phyloP scores from a whole-genome alignment of 2,329 filamentous ascomycete genomes.

The Penicillium freii region DNA sequence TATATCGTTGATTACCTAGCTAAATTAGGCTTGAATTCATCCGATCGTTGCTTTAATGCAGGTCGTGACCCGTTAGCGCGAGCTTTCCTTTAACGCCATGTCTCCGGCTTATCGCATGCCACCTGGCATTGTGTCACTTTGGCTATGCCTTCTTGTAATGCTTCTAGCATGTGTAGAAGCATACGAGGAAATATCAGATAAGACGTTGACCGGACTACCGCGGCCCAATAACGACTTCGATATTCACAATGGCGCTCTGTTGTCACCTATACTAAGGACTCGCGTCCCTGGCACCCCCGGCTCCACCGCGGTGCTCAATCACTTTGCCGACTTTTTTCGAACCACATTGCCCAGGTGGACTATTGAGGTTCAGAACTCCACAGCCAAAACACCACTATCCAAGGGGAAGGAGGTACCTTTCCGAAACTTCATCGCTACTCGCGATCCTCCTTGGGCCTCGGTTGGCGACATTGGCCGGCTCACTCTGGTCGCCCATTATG shows the following conservation, averaged over 20 bases:
- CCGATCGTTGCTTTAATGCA: background rate
- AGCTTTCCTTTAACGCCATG: conserved; percentile 23
- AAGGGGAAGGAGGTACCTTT: conserved; percentile 73
- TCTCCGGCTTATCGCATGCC: conserved; percentile 29
- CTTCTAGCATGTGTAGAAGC: conserved; percentile 36
- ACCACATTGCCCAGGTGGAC: conserved; percentile 74
- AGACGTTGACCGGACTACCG: conserved; percentile 68
- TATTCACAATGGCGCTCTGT: conserved; percentile 69
- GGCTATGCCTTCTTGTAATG: conserved; percentile 23
- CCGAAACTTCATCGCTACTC: conserved; percentile 77
- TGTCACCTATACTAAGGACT: conserved; percentile 82
- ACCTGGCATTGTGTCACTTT: conserved; percentile 27
- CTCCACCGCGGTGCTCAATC: conserved; percentile 67
- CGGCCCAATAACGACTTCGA: conserved; percentile 74
- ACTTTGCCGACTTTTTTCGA: conserved; percentile 81
- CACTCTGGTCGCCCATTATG: conserved; percentile 91
- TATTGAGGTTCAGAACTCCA: conserved; percentile 85
- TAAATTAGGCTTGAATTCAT: conserved; percentile 2
- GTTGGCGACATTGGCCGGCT: conserved; percentile 74
- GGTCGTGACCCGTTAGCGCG: conserved; percentile 16
- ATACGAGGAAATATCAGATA: conserved; percentile 68
- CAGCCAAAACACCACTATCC: conserved; percentile 73
- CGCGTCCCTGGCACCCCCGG: conserved; percentile 85
- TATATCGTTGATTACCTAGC: conserved; percentile 6
- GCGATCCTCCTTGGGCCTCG: conserved; percentile 80